phyloP scores from a whole-genome alignment of 495 filamentous ascomycete species.

The Jackrogersella multiformis region DNA sequence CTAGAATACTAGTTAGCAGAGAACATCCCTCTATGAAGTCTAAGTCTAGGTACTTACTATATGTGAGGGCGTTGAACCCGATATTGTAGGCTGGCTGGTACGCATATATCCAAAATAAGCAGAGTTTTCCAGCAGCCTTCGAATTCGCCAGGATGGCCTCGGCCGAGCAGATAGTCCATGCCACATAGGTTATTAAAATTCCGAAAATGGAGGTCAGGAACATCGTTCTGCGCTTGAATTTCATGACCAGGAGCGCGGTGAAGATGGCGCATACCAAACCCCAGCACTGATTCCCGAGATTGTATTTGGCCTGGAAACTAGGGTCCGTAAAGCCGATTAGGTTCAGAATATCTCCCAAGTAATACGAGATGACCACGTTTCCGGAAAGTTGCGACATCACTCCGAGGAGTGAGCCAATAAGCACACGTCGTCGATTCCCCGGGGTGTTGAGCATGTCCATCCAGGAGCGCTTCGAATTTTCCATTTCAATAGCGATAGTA shows the following conservation, averaged over 20 bases:
- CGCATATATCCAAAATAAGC: constrained; percentile 65
- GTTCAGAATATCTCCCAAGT: constrained; percentile 56
- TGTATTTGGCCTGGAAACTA: constrained; percentile 60
- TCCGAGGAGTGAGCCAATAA: constrained; percentile 66
- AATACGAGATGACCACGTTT: constrained; percentile 69
- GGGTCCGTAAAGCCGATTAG: constrained; percentile 56
- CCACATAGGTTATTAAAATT: constrained; percentile 59
- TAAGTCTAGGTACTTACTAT: constrained; percentile 54
- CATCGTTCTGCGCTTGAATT: constrained; percentile 60
- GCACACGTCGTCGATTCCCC: constrained; percentile 65
- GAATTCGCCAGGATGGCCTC: constrained; percentile 51
- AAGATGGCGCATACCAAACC: constrained; percentile 57
- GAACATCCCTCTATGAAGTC: background rate
- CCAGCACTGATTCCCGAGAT: constrained; percentile 63
- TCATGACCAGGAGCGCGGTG: constrained; percentile 57
- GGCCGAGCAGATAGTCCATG: constrained; percentile 62
- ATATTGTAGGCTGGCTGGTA: constrained; percentile 68
- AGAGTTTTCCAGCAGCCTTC: constrained; percentile 54
- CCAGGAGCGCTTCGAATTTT: constrained; percentile 64
- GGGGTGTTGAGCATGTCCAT: constrained; percentile 61
- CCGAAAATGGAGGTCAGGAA: constrained; percentile 59
- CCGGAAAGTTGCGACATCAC: constrained; percentile 73
- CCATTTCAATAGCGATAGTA: constrained; percentile 66
- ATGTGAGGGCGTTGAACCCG: constrained; percentile 68
- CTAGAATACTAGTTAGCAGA: constrained; percentile 37